Evolutionary conservation across 768 basidiomycete species (phyloP).

Genomic region (Trametes cinnabarina): DNA sequence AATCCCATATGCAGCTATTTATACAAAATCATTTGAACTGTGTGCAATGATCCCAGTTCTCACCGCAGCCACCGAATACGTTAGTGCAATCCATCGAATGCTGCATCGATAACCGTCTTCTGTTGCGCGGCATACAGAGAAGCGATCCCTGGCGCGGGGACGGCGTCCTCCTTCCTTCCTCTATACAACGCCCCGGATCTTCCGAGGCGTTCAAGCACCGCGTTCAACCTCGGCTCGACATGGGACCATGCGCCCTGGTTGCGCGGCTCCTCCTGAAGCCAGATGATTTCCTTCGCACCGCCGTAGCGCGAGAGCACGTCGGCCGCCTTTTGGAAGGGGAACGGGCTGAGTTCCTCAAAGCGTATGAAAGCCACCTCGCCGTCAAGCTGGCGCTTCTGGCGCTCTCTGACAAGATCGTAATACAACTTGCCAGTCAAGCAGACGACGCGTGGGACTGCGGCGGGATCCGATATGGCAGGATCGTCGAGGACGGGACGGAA

Average conservation of each 20-base stretch:
- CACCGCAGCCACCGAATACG: not conserved
- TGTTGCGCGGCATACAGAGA: constrained; percentile 67
- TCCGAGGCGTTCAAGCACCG: constrained; percentile 44
- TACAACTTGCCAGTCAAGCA: constrained; percentile 82
- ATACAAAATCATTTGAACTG: not conserved
- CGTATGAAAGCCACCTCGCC: constrained; percentile 64
- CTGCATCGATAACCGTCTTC: constrained; percentile 53
- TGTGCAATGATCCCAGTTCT: not conserved
- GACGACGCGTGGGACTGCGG: constrained; percentile 59
- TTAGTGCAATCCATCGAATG: constrained; percentile 41
- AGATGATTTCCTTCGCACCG: constrained; percentile 44
- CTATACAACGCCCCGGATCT: constrained; percentile 43
- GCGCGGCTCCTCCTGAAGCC: constrained; percentile 85
- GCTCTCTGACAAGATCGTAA: constrained; percentile 79
- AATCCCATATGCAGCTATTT: not conserved
- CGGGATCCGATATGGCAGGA: constrained; percentile 32
- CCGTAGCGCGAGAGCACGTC: constrained; percentile 47
- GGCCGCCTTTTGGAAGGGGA: constrained; percentile 66
- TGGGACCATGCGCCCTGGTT: constrained; percentile 84
- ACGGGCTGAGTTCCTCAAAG: constrained; percentile 85
- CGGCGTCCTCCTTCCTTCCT: constrained; percentile 69
- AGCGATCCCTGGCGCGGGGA: constrained; percentile 78
- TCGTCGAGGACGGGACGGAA: constrained; percentile 74
- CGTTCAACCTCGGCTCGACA: constrained; percentile 54
- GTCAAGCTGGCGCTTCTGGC: constrained; percentile 46